Percentiles rank a stretch among this genome's conserved stretches.
These are phyloP conservation scores for Juncus effusus DNA, from an alignment of 176 grass and related monocot species.

Conservation along the genomic window DNA sequence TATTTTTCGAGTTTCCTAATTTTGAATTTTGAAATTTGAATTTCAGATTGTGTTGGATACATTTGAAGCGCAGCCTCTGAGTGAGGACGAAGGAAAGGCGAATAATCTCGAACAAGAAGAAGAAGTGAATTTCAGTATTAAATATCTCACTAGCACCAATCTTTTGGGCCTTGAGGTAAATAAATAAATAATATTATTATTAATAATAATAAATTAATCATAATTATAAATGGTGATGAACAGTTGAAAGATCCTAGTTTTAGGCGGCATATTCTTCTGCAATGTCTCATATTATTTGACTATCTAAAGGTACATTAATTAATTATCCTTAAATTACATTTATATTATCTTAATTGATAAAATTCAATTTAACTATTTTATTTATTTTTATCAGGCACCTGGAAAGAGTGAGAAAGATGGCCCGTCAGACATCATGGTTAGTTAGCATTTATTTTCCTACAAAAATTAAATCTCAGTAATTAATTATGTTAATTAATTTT, in stretches of 20 bases:
- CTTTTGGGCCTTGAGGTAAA: slow-evolving; percentile 97
- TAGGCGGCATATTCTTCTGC: slow-evolving; percentile 93
- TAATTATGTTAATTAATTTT: neutral
- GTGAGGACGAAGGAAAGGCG: slow-evolving; percentile 81
- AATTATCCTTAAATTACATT: slow-evolving; percentile 20
- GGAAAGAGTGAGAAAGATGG: slow-evolving; percentile 96
- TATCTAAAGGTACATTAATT: slow-evolving; percentile 63
- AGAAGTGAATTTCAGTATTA: slow-evolving; percentile 87
- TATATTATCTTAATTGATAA: neutral
- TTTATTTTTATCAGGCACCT: slow-evolving; percentile 55
- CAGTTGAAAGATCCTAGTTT: slow-evolving; percentile 98
- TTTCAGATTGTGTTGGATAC: slow-evolving; percentile 81
- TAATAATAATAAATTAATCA: slow-evolving; percentile 22
- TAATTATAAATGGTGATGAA: slow-evolving; percentile 26
- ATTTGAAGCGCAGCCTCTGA: slow-evolving; percentile 97
- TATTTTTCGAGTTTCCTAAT: slow-evolving; percentile 2
- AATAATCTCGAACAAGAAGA: slow-evolving; percentile 82
- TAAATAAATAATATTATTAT: slow-evolving; percentile 13
- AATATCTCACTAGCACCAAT: slow-evolving; percentile 97
- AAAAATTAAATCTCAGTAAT: neutral
- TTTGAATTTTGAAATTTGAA: too few relatives aligned
- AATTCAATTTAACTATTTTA: too few relatives aligned
- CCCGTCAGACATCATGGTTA: slow-evolving; percentile 69
- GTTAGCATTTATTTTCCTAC: slow-evolving; percentile 28
- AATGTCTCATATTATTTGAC: slow-evolving; percentile 97